These are phyloP conservation scores for Solanum chacoense DNA, from an alignment of 305 asterid genomes.

Conservation along the genomic window DNA sequence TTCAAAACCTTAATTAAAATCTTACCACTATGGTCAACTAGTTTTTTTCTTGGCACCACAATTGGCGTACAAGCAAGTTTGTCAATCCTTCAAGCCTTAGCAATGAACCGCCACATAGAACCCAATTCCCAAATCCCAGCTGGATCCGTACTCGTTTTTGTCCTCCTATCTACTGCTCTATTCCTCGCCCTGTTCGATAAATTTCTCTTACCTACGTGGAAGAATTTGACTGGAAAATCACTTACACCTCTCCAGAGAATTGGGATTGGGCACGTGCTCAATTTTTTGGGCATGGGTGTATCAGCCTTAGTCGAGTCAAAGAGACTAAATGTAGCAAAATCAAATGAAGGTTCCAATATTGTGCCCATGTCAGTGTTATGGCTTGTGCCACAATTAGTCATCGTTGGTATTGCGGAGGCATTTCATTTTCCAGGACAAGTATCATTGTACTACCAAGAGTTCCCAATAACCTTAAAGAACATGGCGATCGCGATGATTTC, in stretches of 20 bases:
- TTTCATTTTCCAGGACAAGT: slow-evolving; percentile 16
- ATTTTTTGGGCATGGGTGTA: slow-evolving; percentile 18
- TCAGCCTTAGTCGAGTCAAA: slow-evolving; percentile 32
- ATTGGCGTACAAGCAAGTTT: background rate
- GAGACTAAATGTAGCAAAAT: slow-evolving; percentile 11
- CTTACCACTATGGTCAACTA: slow-evolving; percentile 31
- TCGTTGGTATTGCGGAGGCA: slow-evolving; percentile 14
- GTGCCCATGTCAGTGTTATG: slow-evolving; percentile 28
- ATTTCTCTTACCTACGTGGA: slow-evolving; percentile 15
- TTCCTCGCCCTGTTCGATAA: slow-evolving; percentile 10
- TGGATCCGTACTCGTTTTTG: slow-evolving; percentile 23
- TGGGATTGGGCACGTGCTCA: slow-evolving; percentile 36
- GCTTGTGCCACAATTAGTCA: slow-evolving; percentile 9
- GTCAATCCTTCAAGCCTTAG: slow-evolving; percentile 20
- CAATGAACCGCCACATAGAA: slow-evolving; percentile 24
- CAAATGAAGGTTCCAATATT: background rate
- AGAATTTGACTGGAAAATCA: background rate
- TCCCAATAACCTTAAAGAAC: slow-evolving; percentile 32
- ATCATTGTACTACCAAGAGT: slow-evolving; percentile 25
- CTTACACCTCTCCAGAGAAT: slow-evolving; percentile 26
- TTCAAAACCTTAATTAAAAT: slow-evolving; percentile 38
- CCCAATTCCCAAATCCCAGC: slow-evolving; percentile 18
- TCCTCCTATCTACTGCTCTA: slow-evolving; percentile 15
- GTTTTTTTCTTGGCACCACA: slow-evolving; percentile 10
- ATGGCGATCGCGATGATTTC: slow-evolving; percentile 34